These are phyloP conservation scores for Nakazawaea sp. DNA, from an alignment of 805 yeast species.

Conservation along the genomic window DNA sequence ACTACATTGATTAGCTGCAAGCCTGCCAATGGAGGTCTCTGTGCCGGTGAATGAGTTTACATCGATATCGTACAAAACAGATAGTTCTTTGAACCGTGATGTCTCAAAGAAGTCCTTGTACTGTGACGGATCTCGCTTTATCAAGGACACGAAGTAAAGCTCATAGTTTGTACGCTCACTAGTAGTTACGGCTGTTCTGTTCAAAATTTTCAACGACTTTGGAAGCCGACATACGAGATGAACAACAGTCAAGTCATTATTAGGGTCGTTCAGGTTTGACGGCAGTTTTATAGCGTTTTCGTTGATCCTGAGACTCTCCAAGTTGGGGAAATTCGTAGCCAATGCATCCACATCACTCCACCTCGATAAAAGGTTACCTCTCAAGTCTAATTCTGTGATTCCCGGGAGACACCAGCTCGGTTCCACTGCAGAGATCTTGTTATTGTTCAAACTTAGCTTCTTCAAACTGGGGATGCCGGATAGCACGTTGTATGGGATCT, in stretches of 20 bases:
- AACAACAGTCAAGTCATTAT: no score
- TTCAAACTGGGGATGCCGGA: no score
- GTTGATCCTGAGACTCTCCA: constrained; percentile 40
- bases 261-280: no score
- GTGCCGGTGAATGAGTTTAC: no score
- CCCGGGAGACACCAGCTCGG: no score
- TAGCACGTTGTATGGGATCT: neutral
- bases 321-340: constrained; percentile 27
- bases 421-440: no score
- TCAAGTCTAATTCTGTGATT: constrained; percentile 36
- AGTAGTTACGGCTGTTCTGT: constrained; percentile 46
- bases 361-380: constrained; percentile 36
- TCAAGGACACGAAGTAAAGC: constrained; percentile 52
- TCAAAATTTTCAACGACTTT: constrained; percentile 38
- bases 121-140: constrained; percentile 21
- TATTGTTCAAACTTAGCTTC: no score
- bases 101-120: constrained; percentile 10
- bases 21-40: no score
- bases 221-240: no score
- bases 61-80: constrained; percentile 26
- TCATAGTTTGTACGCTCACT: constrained; percentile 60
- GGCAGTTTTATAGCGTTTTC: constrained; percentile 58
- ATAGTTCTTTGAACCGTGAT: constrained; percentile 37
- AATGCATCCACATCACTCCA: constrained; percentile 49
- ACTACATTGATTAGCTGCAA: no score